phyloP scores from a whole-genome alignment of 1,139 yeast species.

The Nakaseomyces kungkrabaensis region DNA sequence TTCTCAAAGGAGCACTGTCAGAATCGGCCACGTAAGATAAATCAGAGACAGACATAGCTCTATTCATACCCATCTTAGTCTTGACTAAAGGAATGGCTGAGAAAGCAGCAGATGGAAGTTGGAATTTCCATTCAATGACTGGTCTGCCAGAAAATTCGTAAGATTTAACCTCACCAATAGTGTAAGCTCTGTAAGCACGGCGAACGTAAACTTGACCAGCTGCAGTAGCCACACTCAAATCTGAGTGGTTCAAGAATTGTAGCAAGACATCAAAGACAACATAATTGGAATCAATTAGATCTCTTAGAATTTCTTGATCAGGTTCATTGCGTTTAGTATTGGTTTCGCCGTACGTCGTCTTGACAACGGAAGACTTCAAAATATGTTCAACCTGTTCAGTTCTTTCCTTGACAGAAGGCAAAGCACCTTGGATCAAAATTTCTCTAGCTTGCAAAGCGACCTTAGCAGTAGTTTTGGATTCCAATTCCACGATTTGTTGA shows the following conservation, averaged over 20 bases:
- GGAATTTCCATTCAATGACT: constrained; percentile 82
- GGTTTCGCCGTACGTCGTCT: constrained; percentile 79
- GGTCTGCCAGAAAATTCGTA: constrained; percentile 44
- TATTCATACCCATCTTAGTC: constrained; percentile 45
- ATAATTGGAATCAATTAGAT: constrained; percentile 91
- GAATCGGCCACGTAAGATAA: constrained; percentile 73
- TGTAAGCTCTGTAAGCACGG: constrained; percentile 94
- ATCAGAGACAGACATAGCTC: constrained; percentile 90
- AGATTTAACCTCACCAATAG: constrained; percentile 66
- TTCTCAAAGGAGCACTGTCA: constrained; percentile 54
- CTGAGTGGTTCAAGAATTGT: constrained; percentile 75
- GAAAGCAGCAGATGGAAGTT: constrained; percentile 72
- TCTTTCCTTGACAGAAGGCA: constrained; percentile 93
- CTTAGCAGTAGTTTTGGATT: constrained; percentile 81
- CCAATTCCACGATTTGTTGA: constrained; percentile 75
- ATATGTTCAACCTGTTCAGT: constrained; percentile 96
- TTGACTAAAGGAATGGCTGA: constrained; percentile 51
- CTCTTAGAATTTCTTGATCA: constrained; percentile 66
- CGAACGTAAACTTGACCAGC: constrained; percentile 95
- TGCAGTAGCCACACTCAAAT: constrained; percentile 86
- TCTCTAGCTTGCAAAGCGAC: constrained; percentile 96
- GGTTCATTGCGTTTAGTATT: constrained; percentile 74
- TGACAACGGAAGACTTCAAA: constrained; percentile 82
- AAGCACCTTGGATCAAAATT: constrained; percentile 87
- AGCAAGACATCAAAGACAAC: constrained; percentile 92